Percentiles rank a stretch among this genome's conserved stretches.
Conservation (phyloP, 2,329 filamentous ascomycete genomes). For the Grosmannia huntii region DNA sequence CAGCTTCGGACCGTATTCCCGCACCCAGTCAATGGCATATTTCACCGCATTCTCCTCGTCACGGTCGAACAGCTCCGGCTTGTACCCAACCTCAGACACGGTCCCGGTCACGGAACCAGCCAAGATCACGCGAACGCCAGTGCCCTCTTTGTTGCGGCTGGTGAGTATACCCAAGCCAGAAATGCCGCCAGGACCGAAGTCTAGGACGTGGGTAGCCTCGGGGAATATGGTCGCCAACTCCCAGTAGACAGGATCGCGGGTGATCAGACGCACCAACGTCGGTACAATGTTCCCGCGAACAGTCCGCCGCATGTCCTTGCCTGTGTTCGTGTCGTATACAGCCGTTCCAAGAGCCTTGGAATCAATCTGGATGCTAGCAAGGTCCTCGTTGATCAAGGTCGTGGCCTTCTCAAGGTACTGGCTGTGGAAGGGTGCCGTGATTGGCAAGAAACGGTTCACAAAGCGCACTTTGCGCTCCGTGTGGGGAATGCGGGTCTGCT, state of each 20-base stretch:
- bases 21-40: slow-evolving; percentile 94
- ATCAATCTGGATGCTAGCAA: slow-evolving; percentile 69
- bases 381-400: slow-evolving; percentile 70
- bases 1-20: slow-evolving; percentile 86
- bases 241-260: slow-evolving; percentile 88
- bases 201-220: slow-evolving; percentile 81
- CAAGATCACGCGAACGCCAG: slow-evolving; percentile 89
- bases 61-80: slow-evolving; percentile 92
- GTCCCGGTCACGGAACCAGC: slow-evolving; percentile 88
- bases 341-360: slow-evolving; percentile 64
- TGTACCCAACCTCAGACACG: slow-evolving; percentile 86
- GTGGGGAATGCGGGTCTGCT: slow-evolving; percentile 87
- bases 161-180: slow-evolving; percentile 92
- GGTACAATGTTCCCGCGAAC: slow-evolving; percentile 72
- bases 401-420: slow-evolving; percentile 78
- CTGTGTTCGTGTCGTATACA: slow-evolving; percentile 82
- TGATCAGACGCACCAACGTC: slow-evolving; percentile 81
- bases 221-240: slow-evolving; percentile 88
- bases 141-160: slow-evolving; percentile 98
- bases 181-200: slow-evolving; percentile 94
- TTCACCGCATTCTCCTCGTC: slow-evolving; percentile 91
- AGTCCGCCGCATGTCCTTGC: slow-evolving; percentile 64
- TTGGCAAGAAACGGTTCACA: slow-evolving; percentile 91
- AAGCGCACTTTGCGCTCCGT: slow-evolving; percentile 95
- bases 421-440: slow-evolving; percentile 97